A percentile compares a stretch with the other conserved stretches of the same genome.
These are phyloP conservation scores for Cyberlindnera veronae DNA, from an alignment of 805 yeast genomes.

Conservation along the genomic window DNA sequence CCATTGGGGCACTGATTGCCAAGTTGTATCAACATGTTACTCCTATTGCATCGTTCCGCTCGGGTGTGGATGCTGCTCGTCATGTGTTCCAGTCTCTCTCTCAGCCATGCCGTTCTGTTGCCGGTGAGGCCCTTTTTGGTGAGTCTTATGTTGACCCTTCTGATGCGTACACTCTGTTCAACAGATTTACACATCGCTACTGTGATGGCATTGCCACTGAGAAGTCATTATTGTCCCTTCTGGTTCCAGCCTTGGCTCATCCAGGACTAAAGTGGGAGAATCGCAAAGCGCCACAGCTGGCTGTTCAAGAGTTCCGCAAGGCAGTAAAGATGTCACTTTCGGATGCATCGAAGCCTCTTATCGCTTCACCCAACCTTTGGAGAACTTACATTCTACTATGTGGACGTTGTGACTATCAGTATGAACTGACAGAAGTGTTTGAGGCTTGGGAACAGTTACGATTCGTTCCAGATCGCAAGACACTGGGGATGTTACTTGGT, in stretches of 20 bases:
- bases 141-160: constrained; percentile 35
- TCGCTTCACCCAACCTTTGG: constrained; percentile 50
- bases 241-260: constrained; percentile 42
- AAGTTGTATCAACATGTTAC: constrained; percentile 12
- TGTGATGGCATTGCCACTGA: constrained; percentile 29
- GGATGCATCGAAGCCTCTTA: constrained; percentile 20
- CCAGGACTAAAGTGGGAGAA: constrained; percentile 43
- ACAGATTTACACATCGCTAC: constrained; percentile 14
- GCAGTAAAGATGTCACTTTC: constrained; percentile 34
- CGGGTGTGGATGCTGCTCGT: constrained; percentile 22
- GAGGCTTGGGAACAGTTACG: constrained; percentile 51
- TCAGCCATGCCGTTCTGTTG: constrained; percentile 15
- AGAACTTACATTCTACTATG: constrained; percentile 49
- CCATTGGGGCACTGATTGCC: constrained; percentile 12
- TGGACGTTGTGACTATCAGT: constrained; percentile 41
- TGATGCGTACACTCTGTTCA: constrained; percentile 29
- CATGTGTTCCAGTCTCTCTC: constrained; percentile 19
- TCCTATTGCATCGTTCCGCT: constrained; percentile 6
- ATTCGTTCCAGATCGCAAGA: constrained; percentile 38
- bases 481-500: constrained; percentile 39
- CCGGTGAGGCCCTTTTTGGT: constrained; percentile 23
- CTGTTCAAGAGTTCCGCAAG: constrained; percentile 51
- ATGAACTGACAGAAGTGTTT: constrained; percentile 48
- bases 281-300: constrained; percentile 54
- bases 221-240: constrained; percentile 39